Evolutionary conservation across 2,329 filamentous ascomycete species (phyloP).

Genomic region (Sarocladiaceae sp.): DNA sequence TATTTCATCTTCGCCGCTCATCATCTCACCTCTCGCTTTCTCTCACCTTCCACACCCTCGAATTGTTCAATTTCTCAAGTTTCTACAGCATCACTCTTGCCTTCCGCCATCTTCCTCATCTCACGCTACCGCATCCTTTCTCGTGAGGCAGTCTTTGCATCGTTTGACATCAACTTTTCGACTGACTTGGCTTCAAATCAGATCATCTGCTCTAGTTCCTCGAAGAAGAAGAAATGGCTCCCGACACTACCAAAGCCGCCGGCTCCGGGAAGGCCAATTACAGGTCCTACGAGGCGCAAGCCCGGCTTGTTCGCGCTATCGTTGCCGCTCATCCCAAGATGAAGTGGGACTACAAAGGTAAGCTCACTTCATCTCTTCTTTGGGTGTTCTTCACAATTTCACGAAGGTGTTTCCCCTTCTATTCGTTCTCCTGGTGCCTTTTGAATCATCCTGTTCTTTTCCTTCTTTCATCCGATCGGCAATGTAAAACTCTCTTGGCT

Average conservation of each 20-base stretch:
- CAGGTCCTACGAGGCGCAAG: constrained; percentile 55
- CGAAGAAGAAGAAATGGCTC: constrained; percentile 34
- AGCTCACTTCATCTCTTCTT: constrained; percentile 5
- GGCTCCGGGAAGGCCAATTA: constrained; percentile 44
- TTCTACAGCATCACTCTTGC: neutral
- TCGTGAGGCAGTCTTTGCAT: no score
- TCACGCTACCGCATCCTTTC: neutral
- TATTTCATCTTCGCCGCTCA: neutral
- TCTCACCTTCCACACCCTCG: neutral
- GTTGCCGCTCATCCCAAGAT: constrained; percentile 51
- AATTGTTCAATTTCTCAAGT: neutral
- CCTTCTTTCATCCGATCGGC: no score
- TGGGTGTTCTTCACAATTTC: neutral
- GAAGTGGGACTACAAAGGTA: constrained; percentile 59
- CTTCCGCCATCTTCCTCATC: neutral
- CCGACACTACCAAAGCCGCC: constrained; percentile 18
- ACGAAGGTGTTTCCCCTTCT: no score
- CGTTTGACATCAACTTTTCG: no score
- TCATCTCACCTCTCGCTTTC: neutral
- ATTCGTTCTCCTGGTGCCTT: constrained; percentile 10
- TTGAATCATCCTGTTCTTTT: constrained; percentile 16
- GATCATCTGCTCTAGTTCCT: neutral
- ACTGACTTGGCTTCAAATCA: neutral
- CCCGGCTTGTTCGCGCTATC: constrained; percentile 57
- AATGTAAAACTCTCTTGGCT: neutral